phyloP scores from a whole-genome alignment of 2,329 filamentous ascomycete genomes.

The Ophiognomonia clavigignenti-juglandacearum region DNA sequence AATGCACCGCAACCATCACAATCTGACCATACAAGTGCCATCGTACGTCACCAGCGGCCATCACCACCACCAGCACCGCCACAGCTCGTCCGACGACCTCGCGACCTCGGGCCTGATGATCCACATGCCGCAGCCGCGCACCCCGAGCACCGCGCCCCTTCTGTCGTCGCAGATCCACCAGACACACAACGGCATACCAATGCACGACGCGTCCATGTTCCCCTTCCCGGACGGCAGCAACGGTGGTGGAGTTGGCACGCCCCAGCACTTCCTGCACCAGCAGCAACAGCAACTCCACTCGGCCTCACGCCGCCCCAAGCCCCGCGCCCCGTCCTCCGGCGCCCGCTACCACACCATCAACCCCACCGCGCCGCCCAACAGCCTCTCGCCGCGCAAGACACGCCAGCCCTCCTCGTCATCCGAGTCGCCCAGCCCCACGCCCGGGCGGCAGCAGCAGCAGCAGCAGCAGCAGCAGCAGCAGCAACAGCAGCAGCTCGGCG shows the following conservation, averaged over 20 bases:
- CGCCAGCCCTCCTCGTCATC: not conserved
- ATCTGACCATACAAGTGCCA: constrained; percentile 15
- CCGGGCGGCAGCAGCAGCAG: too few species aligned
- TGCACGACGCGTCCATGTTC: constrained; percentile 4
- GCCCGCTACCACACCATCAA: too few species aligned
- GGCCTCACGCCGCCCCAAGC: constrained; percentile 14
- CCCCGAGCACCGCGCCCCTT: constrained; percentile 29
- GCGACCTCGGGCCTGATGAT: constrained; percentile 42
- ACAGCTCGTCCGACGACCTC: constrained; percentile 21
- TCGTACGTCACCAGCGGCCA: constrained; percentile 4
- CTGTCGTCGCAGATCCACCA: constrained; percentile 29
- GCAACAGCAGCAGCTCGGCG: constrained; percentile 19
- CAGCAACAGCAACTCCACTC: constrained; percentile 13
- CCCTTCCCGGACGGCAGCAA: constrained; percentile 12
- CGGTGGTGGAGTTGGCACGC: too few species aligned
- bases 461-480: not conserved
- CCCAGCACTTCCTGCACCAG: constrained; percentile 8
- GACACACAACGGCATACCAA: constrained; percentile 24
- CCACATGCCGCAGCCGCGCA: constrained; percentile 46
- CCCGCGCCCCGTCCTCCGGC: too few species aligned
- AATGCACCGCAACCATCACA: constrained; percentile 11
- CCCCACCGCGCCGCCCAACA: too few species aligned
- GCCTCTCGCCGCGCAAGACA: too few species aligned
- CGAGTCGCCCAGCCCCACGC: too few species aligned
- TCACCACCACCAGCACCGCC: not conserved